Percentiles rank a stretch among this genome's conserved stretches.
Evolutionary conservation across 768 basidiomycete species (phyloP).

Genomic region (Clathrus columnatus): DNA sequence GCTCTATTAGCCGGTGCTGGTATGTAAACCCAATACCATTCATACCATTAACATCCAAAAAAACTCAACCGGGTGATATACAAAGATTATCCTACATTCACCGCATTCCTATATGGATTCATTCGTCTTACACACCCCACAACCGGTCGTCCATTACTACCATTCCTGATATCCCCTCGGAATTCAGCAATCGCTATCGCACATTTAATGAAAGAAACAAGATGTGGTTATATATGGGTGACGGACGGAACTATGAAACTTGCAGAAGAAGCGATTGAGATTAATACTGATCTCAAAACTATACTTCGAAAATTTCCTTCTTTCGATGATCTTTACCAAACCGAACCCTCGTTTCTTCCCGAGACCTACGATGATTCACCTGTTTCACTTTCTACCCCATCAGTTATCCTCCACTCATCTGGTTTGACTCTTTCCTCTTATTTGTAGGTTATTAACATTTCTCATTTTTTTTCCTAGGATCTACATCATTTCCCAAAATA

Average conservation of each 20-base stretch:
- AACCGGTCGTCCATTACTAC: background rate
- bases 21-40: background rate
- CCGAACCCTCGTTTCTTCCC: background rate
- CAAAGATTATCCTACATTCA: conserved; percentile 23
- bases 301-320: conserved; percentile 10
- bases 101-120: conserved; percentile 2
- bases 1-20: conserved; percentile 11
- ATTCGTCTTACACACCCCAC: background rate
- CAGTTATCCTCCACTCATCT: conserved; percentile 14
- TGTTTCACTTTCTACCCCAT: background rate
- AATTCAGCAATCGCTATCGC: background rate
- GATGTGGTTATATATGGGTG: conserved; percentile 18
- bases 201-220: conserved; percentile 22
- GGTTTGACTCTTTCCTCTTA: conserved; percentile 8
- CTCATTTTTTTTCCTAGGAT: conserved; percentile 14
- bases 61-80: background rate
- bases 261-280: conserved; percentile 12
- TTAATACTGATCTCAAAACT: conserved; percentile 7
- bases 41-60: background rate
- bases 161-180: background rate
- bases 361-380: conserved; percentile 11
- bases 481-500: conserved; percentile 24
- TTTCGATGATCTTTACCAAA: conserved; percentile 16
- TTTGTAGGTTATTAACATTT: background rate
- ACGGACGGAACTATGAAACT: conserved; percentile 7